These are phyloP conservation scores for Babesia bigemina DNA, from an alignment of 169 alveolate species.

Conservation along the genomic window DNA sequence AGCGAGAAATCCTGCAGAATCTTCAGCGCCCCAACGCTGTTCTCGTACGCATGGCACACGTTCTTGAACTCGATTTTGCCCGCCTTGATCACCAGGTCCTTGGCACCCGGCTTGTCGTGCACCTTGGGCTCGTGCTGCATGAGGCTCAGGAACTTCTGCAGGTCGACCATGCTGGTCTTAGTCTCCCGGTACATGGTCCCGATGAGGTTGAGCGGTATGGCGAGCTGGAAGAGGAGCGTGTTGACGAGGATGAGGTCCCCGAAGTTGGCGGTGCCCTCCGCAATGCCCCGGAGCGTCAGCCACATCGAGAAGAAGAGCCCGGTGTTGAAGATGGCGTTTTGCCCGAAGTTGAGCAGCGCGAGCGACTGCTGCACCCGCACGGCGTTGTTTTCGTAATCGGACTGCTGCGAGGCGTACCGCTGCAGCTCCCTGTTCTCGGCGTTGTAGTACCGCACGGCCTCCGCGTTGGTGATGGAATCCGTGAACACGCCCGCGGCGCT, in stretches of 20 bases:
- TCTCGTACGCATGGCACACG: slow-evolving; percentile 55
- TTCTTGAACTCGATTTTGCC: slow-evolving; percentile 64
- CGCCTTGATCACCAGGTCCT: slow-evolving; percentile 39
- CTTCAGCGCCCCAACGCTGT: slow-evolving; percentile 13
- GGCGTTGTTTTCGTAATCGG: slow-evolving; percentile 75
- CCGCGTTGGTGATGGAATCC: slow-evolving; percentile 83
- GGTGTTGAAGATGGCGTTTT: slow-evolving; percentile 74
- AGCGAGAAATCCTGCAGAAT: slow-evolving; percentile 63
- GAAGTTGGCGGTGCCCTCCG: slow-evolving; percentile 69
- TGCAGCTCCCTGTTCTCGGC: slow-evolving; percentile 72
- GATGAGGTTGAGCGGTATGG: slow-evolving; percentile 79
- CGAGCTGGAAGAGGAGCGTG: slow-evolving; percentile 76
- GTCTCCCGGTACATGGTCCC: slow-evolving; percentile 82
- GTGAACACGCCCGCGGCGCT: slow-evolving; percentile 79
- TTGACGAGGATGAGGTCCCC: slow-evolving; percentile 75
- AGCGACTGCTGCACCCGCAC: slow-evolving; percentile 76
- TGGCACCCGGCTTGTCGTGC: slow-evolving; percentile 44
- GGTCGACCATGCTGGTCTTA: slow-evolving; percentile 75
- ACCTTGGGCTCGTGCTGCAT: slow-evolving; percentile 51
- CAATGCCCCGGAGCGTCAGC: slow-evolving; percentile 61
- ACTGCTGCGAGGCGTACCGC: slow-evolving; percentile 70
- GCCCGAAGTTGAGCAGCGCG: slow-evolving; percentile 78
- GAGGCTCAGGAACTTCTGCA: slow-evolving; percentile 66
- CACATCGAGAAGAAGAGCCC: slow-evolving; percentile 75
- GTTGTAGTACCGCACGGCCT: slow-evolving; percentile 78